Conservation (phyloP, 768 basidiomycete genomes). For the Piloderma croceum region DNA sequence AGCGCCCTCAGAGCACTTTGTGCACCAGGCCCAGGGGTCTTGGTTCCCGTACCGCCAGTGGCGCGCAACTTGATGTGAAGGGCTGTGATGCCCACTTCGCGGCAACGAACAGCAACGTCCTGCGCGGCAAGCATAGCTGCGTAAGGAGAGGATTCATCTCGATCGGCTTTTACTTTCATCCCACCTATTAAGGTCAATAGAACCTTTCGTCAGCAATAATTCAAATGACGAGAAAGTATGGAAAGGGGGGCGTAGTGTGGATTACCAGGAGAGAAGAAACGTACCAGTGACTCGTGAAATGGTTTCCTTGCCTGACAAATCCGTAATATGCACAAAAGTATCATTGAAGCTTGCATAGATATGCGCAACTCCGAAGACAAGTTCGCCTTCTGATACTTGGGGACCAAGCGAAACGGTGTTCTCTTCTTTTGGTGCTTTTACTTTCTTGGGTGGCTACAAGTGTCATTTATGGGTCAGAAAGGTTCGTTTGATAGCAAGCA, state of each 20-base stretch:
- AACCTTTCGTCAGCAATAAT: neutral
- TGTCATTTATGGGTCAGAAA: too few relatives aligned
- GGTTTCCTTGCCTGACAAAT: conserved; percentile 98
- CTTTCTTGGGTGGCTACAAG: conserved; percentile 81
- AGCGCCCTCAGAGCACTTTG: conserved; percentile 97
- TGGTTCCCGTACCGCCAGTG: conserved; percentile 96
- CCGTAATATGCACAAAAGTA: conserved; percentile 98
- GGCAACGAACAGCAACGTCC: conserved; percentile 93
- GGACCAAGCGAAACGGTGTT: conserved; percentile 89
- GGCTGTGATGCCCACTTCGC: conserved; percentile 96
- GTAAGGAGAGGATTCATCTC: conserved; percentile 97
- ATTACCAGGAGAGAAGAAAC: conserved; percentile 15
- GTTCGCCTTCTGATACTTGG: conserved; percentile 92
- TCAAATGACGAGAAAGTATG: neutral
- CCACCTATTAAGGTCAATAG: conserved; percentile 51
- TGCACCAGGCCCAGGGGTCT: conserved; percentile 97
- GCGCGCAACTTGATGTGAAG: conserved; percentile 99
- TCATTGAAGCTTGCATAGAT: conserved; percentile 99
- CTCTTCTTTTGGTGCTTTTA: conserved; percentile 73
- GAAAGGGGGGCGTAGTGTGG: neutral
- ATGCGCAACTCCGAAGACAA: conserved; percentile 97
- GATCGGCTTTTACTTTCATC: conserved; percentile 99
- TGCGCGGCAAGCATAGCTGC: conserved; percentile 98
- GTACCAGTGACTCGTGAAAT: conserved; percentile 95
- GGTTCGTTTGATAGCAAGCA: too few relatives aligned